Evolutionary conservation across 768 basidiomycete genomes (phyloP).

Genomic region (Pleurotus salmoneostramineus): DNA sequence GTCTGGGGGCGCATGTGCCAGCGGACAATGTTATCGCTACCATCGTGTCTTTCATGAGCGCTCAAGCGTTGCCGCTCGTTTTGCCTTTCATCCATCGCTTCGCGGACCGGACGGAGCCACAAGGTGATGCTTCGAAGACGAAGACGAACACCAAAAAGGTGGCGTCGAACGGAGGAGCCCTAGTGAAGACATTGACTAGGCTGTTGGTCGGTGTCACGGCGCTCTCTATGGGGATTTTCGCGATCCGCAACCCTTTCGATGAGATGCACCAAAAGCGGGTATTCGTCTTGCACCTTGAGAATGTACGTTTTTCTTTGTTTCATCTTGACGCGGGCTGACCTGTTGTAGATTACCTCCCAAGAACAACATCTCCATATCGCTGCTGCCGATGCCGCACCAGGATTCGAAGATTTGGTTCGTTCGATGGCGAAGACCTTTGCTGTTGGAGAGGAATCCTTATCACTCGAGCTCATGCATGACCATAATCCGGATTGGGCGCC

Average conservation of each 20-base stretch:
- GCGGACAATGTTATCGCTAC: conserved; percentile 87
- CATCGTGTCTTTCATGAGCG: conserved; percentile 56
- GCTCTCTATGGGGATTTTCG: conserved; percentile 57
- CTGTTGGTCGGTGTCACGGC: conserved; percentile 43
- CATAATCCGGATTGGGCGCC: conserved; percentile 88
- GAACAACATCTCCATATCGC: conserved; percentile 80
- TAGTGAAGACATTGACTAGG: conserved; percentile 33
- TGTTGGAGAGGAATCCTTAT: conserved; percentile 30
- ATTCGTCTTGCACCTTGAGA: conserved; percentile 81
- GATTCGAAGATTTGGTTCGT: conserved; percentile 58
- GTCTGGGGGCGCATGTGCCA: conserved; percentile 78
- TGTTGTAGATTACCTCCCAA: conserved; percentile 57
- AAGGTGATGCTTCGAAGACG: not conserved
- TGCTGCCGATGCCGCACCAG: conserved; percentile 78
- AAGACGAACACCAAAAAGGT: not conserved
- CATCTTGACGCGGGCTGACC: not conserved
- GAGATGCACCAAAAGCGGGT: conserved; percentile 82
- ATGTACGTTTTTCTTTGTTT: conserved; percentile 46
- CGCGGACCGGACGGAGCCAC: not conserved
- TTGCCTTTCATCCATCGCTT: conserved; percentile 78
- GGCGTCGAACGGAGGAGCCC: conserved; percentile 22
- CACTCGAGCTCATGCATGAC: conserved; percentile 61
- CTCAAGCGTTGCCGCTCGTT: conserved; percentile 54
- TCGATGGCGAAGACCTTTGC: conserved; percentile 63
- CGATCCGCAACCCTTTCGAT: conserved; percentile 66